Evolutionary conservation across 2,329 filamentous ascomycete genomes (phyloP).

Genomic region (Nothophaeocryptopus gaeumannii): DNA sequence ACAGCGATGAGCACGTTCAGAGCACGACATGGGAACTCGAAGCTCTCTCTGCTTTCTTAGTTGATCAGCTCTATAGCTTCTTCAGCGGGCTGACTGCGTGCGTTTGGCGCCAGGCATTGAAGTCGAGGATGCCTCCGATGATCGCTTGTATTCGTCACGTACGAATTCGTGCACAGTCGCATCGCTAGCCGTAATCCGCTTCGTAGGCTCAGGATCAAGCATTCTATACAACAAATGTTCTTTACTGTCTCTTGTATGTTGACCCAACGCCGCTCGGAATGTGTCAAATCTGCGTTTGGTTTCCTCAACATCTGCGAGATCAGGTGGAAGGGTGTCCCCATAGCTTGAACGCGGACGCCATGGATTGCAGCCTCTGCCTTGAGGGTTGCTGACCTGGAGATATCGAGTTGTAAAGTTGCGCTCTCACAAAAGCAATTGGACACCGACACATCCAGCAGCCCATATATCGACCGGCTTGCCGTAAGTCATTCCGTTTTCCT

Average conservation of each 20-base stretch:
- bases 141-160: neutral
- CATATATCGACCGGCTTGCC: conserved; percentile 4
- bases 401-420: neutral
- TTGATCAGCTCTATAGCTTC: neutral
- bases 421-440: conserved; percentile 1
- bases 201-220: conserved; percentile 1
- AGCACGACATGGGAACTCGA: neutral
- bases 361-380: conserved; percentile 2
- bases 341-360: conserved; percentile 3
- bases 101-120: conserved; percentile 4
- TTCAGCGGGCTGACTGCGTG: neutral
- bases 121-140: neutral
- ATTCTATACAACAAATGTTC: conserved; percentile 1
- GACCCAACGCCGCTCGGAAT: neutral
- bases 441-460: conserved; percentile 5
- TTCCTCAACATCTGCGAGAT: neutral
- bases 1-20: neutral
- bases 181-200: conserved; percentile 1
- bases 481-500: conserved; percentile 2
- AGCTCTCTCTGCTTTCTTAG: neutral
- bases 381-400: neutral
- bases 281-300: neutral
- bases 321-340: neutral
- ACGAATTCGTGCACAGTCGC: neutral
- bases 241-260: neutral